Evolutionary conservation across 176 grass and related monocot species (phyloP).

Genomic region (Carex pumila): DNA sequence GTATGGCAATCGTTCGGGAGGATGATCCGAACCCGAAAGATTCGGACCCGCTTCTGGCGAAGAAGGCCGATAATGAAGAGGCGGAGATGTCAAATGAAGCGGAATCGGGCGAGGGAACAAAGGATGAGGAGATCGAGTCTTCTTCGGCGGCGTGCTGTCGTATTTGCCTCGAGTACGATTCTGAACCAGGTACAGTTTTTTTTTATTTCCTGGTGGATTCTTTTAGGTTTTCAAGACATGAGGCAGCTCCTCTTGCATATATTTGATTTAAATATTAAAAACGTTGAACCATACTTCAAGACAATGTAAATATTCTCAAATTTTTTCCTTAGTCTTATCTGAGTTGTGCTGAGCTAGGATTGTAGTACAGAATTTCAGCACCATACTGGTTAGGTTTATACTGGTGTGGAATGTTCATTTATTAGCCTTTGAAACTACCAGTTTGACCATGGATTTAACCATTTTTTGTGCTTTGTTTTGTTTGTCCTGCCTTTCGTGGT

Average conservation of each 20-base stretch:
- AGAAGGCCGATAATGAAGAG: conserved; percentile 8
- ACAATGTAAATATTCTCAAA: background rate
- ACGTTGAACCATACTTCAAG: background rate
- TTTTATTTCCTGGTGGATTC: background rate
- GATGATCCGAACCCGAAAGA: conserved; percentile 22
- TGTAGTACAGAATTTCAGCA: background rate
- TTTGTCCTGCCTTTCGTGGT: background rate
- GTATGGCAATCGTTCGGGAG: conserved; percentile 4
- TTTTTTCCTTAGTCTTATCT: background rate
- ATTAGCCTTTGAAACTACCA: background rate
- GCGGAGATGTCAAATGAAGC: conserved; percentile 7
- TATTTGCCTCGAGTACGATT: conserved; percentile 81
- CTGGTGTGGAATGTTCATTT: background rate
- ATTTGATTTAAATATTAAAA: background rate
- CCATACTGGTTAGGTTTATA: background rate
- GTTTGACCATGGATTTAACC: background rate
- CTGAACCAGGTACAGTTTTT: conserved; percentile 50
- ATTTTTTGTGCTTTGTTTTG: background rate
- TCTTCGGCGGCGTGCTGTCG: conserved; percentile 70
- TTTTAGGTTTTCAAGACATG: background rate
- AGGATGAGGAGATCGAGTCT: conserved; percentile 63
- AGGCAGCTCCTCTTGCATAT: background rate
- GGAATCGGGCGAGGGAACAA: conserved; percentile 32
- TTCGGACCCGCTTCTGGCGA: conserved; percentile 40
- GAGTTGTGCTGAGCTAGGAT: background rate